Evolutionary conservation across 306 rosid species (phyloP).

Genomic region (Bauhinia variegata): DNA sequence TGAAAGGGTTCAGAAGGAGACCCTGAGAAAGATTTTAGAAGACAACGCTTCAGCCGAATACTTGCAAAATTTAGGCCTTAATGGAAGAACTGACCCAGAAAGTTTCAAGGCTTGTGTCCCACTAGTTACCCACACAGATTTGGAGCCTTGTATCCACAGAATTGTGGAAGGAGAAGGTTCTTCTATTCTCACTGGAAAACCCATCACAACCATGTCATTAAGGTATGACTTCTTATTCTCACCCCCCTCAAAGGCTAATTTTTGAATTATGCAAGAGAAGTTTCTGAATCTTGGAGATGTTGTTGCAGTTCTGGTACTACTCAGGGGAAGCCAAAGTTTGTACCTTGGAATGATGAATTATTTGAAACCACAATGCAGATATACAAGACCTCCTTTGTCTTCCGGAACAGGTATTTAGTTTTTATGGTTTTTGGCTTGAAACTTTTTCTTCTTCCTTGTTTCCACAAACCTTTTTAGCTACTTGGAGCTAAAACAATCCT

Average conservation of each 20-base stretch:
- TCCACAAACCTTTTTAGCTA: slow-evolving; percentile 19
- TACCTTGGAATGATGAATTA: slow-evolving; percentile 91
- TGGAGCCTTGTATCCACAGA: slow-evolving; percentile 73
- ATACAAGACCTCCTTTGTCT: slow-evolving; percentile 80
- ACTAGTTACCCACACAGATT: slow-evolving; percentile 63
- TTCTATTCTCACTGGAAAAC: slow-evolving; percentile 78
- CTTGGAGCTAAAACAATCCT: slow-evolving; percentile 4
- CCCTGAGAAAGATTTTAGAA: slow-evolving; percentile 69
- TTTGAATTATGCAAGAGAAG: slow-evolving; percentile 1
- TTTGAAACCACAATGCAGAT: slow-evolving; percentile 77
- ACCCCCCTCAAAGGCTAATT: too few relatives aligned
- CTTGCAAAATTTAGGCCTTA: slow-evolving; percentile 61
- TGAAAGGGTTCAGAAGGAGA: slow-evolving; percentile 69
- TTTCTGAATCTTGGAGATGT: slow-evolving; percentile 16
- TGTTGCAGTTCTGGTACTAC: slow-evolving; percentile 92
- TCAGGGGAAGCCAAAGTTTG: slow-evolving; percentile 76
- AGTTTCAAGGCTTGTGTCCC: slow-evolving; percentile 84
- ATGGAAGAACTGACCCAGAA: slow-evolving; percentile 81
- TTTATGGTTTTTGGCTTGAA: background rate
- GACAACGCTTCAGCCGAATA: slow-evolving; percentile 81
- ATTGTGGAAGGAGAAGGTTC: slow-evolving; percentile 69
- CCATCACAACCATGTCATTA: slow-evolving; percentile 76
- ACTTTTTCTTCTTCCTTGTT: background rate
- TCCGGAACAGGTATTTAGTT: slow-evolving; percentile 67
- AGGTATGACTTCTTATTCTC: slow-evolving; percentile 52